Percentiles rank a stretch among this genome's conserved stretches.
Conservation (phyloP, 345 rosid species). For the Brassica rapa region DNA sequence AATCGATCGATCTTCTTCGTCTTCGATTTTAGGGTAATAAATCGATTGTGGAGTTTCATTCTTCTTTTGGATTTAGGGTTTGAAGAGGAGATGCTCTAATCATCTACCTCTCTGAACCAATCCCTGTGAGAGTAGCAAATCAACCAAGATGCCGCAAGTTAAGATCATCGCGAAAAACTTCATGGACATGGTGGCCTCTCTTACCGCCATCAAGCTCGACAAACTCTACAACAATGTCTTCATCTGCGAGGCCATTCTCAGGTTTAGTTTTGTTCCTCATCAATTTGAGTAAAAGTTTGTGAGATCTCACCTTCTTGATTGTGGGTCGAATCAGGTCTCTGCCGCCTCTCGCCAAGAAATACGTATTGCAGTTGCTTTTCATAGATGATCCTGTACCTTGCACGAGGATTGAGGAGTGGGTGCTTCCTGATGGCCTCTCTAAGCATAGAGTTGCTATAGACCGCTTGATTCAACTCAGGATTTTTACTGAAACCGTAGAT, state of each 20-base stretch:
- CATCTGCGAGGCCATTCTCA: constrained; percentile 95
- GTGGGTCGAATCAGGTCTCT: constrained; percentile 56
- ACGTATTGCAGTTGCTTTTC: constrained; percentile 71
- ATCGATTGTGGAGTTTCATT: not conserved
- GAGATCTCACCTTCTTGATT: not conserved
- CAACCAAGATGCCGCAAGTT: constrained; percentile 71
- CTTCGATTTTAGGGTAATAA: not conserved
- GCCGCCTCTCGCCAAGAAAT: constrained; percentile 90
- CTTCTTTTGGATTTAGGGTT: not conserved
- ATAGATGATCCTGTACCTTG: constrained; percentile 53
- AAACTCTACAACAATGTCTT: constrained; percentile 73
- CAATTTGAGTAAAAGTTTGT: not conserved
- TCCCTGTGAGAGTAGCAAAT: constrained; percentile 11
- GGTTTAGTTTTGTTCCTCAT: constrained; percentile 36
- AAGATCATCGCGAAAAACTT: constrained; percentile 83
- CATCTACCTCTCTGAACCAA: not conserved
- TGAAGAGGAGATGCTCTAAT: not conserved
- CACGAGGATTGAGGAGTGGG: constrained; percentile 72
- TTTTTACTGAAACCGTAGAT: constrained; percentile 55
- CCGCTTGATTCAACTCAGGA: constrained; percentile 68
- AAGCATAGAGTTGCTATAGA: constrained; percentile 88
- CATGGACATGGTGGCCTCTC: constrained; percentile 97
- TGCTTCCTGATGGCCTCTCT: constrained; percentile 65
- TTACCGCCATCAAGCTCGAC: constrained; percentile 85
- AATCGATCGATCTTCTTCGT: not conserved